Conservation (phyloP, 768 basidiomycete genomes). For the Infundibulicybe gibba region DNA sequence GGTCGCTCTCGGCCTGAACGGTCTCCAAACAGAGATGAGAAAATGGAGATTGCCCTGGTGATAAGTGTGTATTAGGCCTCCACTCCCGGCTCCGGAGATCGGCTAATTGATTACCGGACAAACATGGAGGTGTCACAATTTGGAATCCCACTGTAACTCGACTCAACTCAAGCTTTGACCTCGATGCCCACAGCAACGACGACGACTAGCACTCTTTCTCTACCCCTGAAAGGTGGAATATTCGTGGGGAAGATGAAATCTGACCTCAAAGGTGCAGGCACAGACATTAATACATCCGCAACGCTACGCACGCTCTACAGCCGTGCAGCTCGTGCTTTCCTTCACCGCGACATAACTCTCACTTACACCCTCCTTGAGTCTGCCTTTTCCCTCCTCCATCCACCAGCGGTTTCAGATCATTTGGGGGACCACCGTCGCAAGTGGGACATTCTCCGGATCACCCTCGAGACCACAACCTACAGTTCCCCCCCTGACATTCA, state of each 20-base stretch:
- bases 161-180: too few species aligned
- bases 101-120: too few species aligned
- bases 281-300: constrained; percentile 30
- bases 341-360: constrained; percentile 66
- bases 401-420: constrained; percentile 32
- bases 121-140: too few species aligned
- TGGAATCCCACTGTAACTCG: too few species aligned
- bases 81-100: too few species aligned
- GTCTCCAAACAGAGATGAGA: too few species aligned
- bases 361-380: constrained; percentile 63
- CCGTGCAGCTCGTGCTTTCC: constrained; percentile 76
- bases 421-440: constrained; percentile 61
- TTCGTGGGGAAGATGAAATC: constrained; percentile 7
- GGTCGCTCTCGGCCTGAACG: too few species aligned
- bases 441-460: constrained; percentile 87
- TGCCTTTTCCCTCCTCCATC: constrained; percentile 60
- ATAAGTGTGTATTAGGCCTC: too few species aligned
- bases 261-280: constrained; percentile 9
- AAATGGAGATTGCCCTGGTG: too few species aligned
- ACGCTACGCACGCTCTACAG: constrained; percentile 71
- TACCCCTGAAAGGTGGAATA: constrained; percentile 32
- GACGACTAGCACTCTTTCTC: constrained; percentile 27
- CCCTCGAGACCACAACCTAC: constrained; percentile 74
- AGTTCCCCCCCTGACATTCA: constrained; percentile 45
- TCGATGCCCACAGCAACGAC: constrained; percentile 51